Evolutionary conservation across 2,329 filamentous ascomycete genomes (phyloP).

Genomic region (Coniochaeta pulveracea): DNA sequence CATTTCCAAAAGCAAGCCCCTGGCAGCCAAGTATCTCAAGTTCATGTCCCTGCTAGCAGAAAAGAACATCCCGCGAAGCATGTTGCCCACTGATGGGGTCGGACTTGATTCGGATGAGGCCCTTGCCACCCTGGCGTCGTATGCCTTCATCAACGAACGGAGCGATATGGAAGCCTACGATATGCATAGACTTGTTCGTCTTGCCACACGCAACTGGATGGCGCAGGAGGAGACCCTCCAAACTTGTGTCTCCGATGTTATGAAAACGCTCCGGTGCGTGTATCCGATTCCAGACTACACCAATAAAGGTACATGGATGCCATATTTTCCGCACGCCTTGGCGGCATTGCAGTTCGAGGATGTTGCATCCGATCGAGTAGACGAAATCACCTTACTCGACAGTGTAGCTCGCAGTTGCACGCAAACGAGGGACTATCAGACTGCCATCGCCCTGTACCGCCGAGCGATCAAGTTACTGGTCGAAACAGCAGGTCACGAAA

Average conservation of each 20-base stretch:
- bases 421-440: too few relatives aligned
- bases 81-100: slow-evolving; percentile 11
- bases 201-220: slow-evolving; percentile 19
- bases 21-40: slow-evolving; percentile 16
- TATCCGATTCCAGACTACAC: slow-evolving; percentile 7
- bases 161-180: slow-evolving; percentile 10
- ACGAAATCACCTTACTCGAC: slow-evolving; percentile 1
- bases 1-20: slow-evolving; percentile 12
- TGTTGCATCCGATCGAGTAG: not conserved
- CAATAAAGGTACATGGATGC: slow-evolving; percentile 12
- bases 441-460: too few relatives aligned
- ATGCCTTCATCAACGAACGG: slow-evolving; percentile 19
- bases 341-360: slow-evolving; percentile 4
- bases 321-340: slow-evolving; percentile 13
- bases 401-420: not conserved
- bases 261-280: slow-evolving; percentile 8
- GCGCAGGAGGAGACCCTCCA: slow-evolving; percentile 6
- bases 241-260: slow-evolving; percentile 5
- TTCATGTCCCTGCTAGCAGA: slow-evolving; percentile 18
- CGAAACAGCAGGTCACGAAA: too few relatives aligned
- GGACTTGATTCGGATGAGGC: slow-evolving; percentile 11
- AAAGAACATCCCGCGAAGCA: slow-evolving; percentile 16
- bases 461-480: too few relatives aligned
- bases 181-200: slow-evolving; percentile 20
- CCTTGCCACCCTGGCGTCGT: slow-evolving; percentile 15